Percentiles rank a stretch among this genome's conserved stretches.
phyloP scores from a whole-genome alignment of 495 filamentous ascomycete genomes.

The Penicillium bialowiezense region DNA sequence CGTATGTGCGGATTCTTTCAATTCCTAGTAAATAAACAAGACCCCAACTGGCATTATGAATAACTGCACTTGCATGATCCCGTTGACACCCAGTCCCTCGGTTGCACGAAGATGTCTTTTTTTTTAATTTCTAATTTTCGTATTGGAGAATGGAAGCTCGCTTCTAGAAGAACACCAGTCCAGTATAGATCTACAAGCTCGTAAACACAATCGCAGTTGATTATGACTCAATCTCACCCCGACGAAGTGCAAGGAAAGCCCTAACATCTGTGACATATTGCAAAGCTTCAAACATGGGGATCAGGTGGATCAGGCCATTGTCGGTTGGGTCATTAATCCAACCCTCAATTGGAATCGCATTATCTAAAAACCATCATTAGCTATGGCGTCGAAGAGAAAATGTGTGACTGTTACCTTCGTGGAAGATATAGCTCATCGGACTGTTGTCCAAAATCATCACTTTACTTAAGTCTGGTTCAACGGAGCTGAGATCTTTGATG shows the following conservation, averaged over 20 bases:
- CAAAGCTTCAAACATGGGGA: slow-evolving; percentile 90
- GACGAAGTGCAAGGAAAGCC: slow-evolving; percentile 79
- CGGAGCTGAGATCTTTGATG: slow-evolving; percentile 94
- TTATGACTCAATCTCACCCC: slow-evolving; percentile 66
- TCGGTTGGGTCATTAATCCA: slow-evolving; percentile 54
- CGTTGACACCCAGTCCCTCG: not conserved
- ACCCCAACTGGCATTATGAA: slow-evolving; percentile 6
- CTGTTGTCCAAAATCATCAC: slow-evolving; percentile 99
- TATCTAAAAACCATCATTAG: slow-evolving; percentile 22
- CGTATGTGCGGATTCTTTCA: slow-evolving; percentile 4
- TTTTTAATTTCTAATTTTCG: slow-evolving; percentile 4
- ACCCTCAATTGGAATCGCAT: slow-evolving; percentile 36
- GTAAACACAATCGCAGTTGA: slow-evolving; percentile 11
- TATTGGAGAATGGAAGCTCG: slow-evolving; percentile 11
- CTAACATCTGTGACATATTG: slow-evolving; percentile 96
- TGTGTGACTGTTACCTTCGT: slow-evolving; percentile 66
- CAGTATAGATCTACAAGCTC: slow-evolving; percentile 23
- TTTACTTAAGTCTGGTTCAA: slow-evolving; percentile 92
- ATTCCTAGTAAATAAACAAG: slow-evolving; percentile 1
- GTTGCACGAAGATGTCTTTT: not conserved
- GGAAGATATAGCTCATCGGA: slow-evolving; percentile 97
- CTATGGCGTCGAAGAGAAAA: slow-evolving; percentile 3
- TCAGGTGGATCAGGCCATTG: slow-evolving; percentile 86
- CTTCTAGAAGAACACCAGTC: slow-evolving; percentile 16
- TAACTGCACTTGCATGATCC: slow-evolving; percentile 8